Base-by-base conservation (phyloP, 75 land plant species). In the Picea glauca region DNA sequence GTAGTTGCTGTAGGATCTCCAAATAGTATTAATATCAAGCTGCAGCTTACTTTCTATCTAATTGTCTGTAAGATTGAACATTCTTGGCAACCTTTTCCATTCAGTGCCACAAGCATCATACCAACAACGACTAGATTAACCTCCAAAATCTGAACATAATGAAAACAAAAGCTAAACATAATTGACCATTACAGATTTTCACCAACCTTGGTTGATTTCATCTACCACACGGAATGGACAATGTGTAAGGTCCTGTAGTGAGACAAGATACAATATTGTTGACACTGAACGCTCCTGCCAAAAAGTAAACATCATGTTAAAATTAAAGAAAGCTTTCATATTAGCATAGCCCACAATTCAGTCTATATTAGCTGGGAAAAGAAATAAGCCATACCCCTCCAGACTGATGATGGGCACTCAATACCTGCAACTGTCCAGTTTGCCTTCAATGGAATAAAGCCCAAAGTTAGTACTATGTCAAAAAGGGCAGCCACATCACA, bases 211-310 rank as follows among this genome's bases (percentile, higher is more conserved):
- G 80, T 98, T 98, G 50, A 98, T 98, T 80, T 98, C 99, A 84
- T 98, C 99, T 77, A 98, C 99, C 61, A 98, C 99, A 75, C 99
- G 93, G 75, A 98, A 98, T 61, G 99, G 99, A 78, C 99, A 95
- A 80, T 92, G 87, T 74, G 98, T 98, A 64, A 98, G 91, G 76
- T 96, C 99, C 87, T 98, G 99, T 40, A 98, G 87, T 56, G 99
- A 98, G 38, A 98, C 98, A 60, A 98, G 92, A 83, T 98, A 98
- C 13, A 95, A 88, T 70, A 98, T 98, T 12, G 99, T 98, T 56
- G 99, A 93, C 43, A 98, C 99, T 1, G 99, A 98, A 9, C 99
- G 91, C 67, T 98, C 99, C 99, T 98, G 67, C 50, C 66, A 75
- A 77, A 74, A 63, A 20, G 63, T 76, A 80, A 60, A 77, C 73